A percentile compares a stretch with the other conserved stretches of the same genome.
Evolutionary conservation across 78 protist species (phyloP).

Genomic region (Creolimax fragrantissima): DNA sequence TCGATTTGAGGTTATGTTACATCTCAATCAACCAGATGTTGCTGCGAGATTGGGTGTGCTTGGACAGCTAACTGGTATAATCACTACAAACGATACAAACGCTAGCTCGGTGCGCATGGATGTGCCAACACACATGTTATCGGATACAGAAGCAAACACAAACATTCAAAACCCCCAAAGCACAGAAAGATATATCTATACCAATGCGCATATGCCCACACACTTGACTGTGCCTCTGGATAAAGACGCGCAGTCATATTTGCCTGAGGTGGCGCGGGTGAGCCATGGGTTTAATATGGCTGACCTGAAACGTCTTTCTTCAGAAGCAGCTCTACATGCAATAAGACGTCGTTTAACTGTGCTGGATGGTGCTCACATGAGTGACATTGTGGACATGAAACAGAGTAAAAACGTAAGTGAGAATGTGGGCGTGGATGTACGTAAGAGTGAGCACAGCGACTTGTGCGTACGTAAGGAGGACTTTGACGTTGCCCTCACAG

Average conservation of each 20-base stretch:
- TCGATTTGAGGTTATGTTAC: neutral
- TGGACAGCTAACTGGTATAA: neutral
- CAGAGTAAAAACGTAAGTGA: neutral
- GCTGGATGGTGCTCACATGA: neutral
- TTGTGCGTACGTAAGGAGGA: neutral
- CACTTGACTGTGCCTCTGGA: neutral
- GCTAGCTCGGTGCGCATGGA: no score
- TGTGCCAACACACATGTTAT: neutral
- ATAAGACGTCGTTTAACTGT: neutral
- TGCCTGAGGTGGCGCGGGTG: neutral
- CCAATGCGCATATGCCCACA: neutral
- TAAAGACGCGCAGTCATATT: neutral
- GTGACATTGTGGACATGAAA: neutral
- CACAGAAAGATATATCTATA: neutral
- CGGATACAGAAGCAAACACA: neutral
- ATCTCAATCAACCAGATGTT: neutral
- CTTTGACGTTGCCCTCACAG: neutral
- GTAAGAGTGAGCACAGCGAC: neutral
- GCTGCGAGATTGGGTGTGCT: neutral
- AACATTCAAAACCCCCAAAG: no score
- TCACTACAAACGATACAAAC: no score
- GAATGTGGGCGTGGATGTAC: neutral
- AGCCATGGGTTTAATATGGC: neutral
- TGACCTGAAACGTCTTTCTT: neutral
- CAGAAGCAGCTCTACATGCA: neutral